Conservation (phyloP, 1,284 basidiomycete species). For the Waitea zeae region DNA sequence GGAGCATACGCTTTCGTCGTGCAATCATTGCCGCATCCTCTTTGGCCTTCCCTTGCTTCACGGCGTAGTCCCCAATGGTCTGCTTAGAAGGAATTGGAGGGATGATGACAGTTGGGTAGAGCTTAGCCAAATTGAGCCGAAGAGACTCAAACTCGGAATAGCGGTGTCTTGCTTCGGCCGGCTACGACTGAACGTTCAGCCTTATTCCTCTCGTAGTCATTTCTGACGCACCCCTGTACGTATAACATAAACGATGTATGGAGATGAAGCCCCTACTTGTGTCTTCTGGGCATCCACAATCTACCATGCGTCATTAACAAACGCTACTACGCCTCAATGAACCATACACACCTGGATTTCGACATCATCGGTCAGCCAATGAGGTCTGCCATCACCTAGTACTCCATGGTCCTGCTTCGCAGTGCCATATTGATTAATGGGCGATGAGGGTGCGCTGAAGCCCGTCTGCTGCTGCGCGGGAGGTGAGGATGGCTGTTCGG, state of each 20-base stretch:
- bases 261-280: conserved; percentile 65
- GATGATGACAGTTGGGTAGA: conserved; percentile 94
- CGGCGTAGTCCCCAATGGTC: conserved; percentile 89
- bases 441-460: conserved; percentile 33
- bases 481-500: background rate
- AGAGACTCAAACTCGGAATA: conserved; percentile 98
- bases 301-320: conserved; percentile 19
- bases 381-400: conserved; percentile 57
- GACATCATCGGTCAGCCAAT: conserved; percentile 58
- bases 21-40: conserved; percentile 91
- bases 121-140: conserved; percentile 63
- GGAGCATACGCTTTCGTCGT: conserved; percentile 83
- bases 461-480: background rate
- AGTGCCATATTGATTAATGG: conserved; percentile 18
- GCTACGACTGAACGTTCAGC: background rate
- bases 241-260: conserved; percentile 93
- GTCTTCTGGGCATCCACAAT: conserved; percentile 95
- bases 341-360: conserved; percentile 47
- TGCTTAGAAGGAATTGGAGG: conserved; percentile 98
- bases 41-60: conserved; percentile 93
- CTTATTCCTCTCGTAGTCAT: background rate
- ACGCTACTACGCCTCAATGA: background rate
- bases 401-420: conserved; percentile 39
- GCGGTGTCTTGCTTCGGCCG: conserved; percentile 66
- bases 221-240: conserved; percentile 53